These are phyloP conservation scores for Blastocystis sp. DNA, from an alignment of 352 stramenopile genomes.

Conservation along the genomic window DNA sequence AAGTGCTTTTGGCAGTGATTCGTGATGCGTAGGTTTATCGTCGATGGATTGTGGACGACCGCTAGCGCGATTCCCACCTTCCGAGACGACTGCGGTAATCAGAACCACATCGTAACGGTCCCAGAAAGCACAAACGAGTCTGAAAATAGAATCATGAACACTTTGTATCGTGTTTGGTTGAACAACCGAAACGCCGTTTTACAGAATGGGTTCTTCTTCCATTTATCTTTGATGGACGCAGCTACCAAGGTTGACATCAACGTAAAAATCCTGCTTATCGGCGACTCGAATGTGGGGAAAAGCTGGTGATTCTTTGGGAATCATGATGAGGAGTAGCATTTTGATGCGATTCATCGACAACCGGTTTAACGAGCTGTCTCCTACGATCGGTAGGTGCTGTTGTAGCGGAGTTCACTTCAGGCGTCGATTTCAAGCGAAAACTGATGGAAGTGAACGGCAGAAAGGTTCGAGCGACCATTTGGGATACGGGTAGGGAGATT, in stretches of 20 bases:
- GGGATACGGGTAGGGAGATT: slow-evolving; percentile 67
- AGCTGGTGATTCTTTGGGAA: slow-evolving; percentile 68
- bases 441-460: slow-evolving; percentile 77
- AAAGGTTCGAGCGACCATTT: slow-evolving; percentile 80
- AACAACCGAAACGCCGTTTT: neutral
- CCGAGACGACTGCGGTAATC: neutral
- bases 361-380: slow-evolving; percentile 76
- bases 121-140: slow-evolving; percentile 12
- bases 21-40: slow-evolving; percentile 23
- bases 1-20: neutral
- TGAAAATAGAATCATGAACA: neutral
- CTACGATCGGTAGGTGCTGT: slow-evolving; percentile 66
- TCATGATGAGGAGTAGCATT: slow-evolving; percentile 65
- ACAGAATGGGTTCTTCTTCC: neutral
- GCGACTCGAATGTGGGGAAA: slow-evolving; percentile 78
- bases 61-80: neutral
- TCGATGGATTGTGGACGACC: slow-evolving; percentile 35
- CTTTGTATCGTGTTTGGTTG: slow-evolving; percentile 1
- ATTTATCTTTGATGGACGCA: slow-evolving; percentile 1
- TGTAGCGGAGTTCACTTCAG: slow-evolving; percentile 58
- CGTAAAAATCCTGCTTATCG: slow-evolving; percentile 80
- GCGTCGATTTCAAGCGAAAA: slow-evolving; percentile 82
- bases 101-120: slow-evolving; percentile 35
- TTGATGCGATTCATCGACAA: slow-evolving; percentile 78
- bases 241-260: slow-evolving; percentile 66